Evolutionary conservation across 1,284 basidiomycete genomes (phyloP).

Genomic region (Cystobasidium slooffiae): DNA sequence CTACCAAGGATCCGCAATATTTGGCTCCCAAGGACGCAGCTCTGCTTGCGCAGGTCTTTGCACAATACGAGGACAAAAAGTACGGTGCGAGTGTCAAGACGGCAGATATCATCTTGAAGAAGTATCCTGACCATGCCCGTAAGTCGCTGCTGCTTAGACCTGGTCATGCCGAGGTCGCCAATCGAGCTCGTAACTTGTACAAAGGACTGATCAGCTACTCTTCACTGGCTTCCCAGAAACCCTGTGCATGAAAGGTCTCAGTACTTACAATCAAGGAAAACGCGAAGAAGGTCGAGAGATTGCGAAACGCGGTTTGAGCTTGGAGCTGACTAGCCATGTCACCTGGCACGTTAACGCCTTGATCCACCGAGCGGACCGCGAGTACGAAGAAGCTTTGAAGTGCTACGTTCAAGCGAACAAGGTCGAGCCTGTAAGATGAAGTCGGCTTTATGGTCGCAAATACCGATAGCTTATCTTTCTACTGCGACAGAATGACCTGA

Average conservation of each 20-base stretch:
- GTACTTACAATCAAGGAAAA: constrained; percentile 80
- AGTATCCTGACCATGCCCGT: constrained; percentile 95
- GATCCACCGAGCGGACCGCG: constrained; percentile 86
- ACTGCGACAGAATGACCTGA: constrained; percentile 78
- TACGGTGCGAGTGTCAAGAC: constrained; percentile 89
- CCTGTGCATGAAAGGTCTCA: constrained; percentile 88
- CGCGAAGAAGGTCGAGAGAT: constrained; percentile 82
- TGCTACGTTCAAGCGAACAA: constrained; percentile 75
- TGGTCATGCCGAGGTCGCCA: constrained; percentile 1
- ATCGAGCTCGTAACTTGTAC: constrained; percentile 27
- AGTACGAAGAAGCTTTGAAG: constrained; percentile 83
- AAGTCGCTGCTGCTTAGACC: constrained; percentile 49
- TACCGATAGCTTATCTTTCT: not conserved
- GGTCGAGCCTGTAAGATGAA: constrained; percentile 77
- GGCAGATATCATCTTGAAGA: constrained; percentile 92
- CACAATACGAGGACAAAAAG: constrained; percentile 82
- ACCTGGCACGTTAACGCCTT: constrained; percentile 98
- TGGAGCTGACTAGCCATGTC: constrained; percentile 91
- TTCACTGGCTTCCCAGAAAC: constrained; percentile 68
- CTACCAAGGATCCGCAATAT: constrained; percentile 46
- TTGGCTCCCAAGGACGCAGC: constrained; percentile 82
- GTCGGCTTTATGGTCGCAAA: not conserved
- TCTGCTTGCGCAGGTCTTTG: constrained; percentile 83
- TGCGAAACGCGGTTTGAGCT: constrained; percentile 83
- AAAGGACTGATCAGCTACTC: constrained; percentile 53